These are phyloP conservation scores for Leucaena leucocephala DNA, from an alignment of 306 rosid genomes.

Conservation along the genomic window DNA sequence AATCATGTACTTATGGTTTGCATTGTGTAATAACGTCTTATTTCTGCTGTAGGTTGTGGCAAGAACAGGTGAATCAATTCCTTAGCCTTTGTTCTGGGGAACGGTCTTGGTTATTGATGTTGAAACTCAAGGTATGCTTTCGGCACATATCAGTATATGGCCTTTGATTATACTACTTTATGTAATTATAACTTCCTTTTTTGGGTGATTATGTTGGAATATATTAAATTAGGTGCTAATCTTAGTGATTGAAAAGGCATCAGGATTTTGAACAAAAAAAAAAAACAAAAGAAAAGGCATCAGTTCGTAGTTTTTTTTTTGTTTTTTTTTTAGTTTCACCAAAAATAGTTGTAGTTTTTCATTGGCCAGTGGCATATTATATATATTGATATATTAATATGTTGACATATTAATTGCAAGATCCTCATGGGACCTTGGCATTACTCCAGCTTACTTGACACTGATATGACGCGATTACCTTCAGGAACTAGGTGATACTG, in stretches of 20 bases:
- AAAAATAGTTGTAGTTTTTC: slow-evolving; percentile 9
- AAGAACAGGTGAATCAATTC: slow-evolving; percentile 63
- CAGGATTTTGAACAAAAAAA: neutral
- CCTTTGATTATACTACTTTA: slow-evolving; percentile 13
- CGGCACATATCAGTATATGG: slow-evolving; percentile 2
- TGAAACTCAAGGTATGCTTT: slow-evolving; percentile 72
- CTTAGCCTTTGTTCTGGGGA: slow-evolving; percentile 45
- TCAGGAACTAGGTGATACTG: slow-evolving; percentile 71
- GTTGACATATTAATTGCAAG: neutral
- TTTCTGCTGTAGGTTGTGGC: slow-evolving; percentile 68
- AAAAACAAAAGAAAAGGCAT: too few relatives aligned
- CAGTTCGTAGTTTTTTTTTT: too few relatives aligned
- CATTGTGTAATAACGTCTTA: slow-evolving; percentile 25
- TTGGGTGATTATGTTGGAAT: neutral
- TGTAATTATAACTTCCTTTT: slow-evolving; percentile 13
- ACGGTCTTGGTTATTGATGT: slow-evolving; percentile 61
- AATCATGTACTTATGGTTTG: neutral
- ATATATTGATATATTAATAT: neutral
- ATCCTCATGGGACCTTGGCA: slow-evolving; percentile 17
- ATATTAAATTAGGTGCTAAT: neutral
- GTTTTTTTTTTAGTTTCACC: too few relatives aligned
- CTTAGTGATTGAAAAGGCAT: neutral
- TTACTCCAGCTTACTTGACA: slow-evolving; percentile 25
- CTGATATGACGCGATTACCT: slow-evolving; percentile 37
- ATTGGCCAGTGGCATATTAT: neutral